Base-by-base conservation (phyloP, 805 yeast species). In the Candida khao-thaluensis region DNA sequence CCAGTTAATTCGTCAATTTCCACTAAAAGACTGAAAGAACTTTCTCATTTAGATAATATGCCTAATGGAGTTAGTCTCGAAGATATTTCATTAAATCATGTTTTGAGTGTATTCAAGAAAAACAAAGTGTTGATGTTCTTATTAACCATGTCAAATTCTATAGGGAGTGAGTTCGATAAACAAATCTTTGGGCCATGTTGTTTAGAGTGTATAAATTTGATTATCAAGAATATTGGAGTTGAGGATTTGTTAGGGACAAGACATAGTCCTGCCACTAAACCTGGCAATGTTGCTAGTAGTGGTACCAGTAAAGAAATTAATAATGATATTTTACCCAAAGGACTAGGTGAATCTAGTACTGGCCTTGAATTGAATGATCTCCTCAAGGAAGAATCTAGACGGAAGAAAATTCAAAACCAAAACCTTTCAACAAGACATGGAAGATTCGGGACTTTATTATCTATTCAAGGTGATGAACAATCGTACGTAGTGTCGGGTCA, bases 391-490 rank as follows among this genome's bases (percentile, higher is more conserved):
- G 97, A 91, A 53, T 68, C 72, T 15, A 69, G 71, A 22, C 56
- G 82, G 43, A 77, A 76, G 42, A 66, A 63, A 28, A 54, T 59
- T 23, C 71, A 79, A 35, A 66, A 69, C 20, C 74, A 72, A 57
- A 62, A 69, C 37, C 66, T 80, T 1, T 74, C 85, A 1, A 72
- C 87, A 1, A 73, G 99, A 33, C 99, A 91, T 56, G 90, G 93
- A 2, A 72, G 95, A 37, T 91, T 91, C 65, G 99, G 99, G 1
- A 81, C 97, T 0, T 65, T 90, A 45, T 60, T 89, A 8, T 81
- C 95, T 2, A 69, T 91, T 21, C 79, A 82, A 43, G 76, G 82
- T 14, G 71, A 74, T 17, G 80, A 81, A 38, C 53, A 43, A 17
- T 59, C 85, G 14, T 76, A 86, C 5, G 74, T 88, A 1, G 74